phyloP scores from a whole-genome alignment of 2,329 filamentous ascomycete genomes.

The Aspergillus proliferans region DNA sequence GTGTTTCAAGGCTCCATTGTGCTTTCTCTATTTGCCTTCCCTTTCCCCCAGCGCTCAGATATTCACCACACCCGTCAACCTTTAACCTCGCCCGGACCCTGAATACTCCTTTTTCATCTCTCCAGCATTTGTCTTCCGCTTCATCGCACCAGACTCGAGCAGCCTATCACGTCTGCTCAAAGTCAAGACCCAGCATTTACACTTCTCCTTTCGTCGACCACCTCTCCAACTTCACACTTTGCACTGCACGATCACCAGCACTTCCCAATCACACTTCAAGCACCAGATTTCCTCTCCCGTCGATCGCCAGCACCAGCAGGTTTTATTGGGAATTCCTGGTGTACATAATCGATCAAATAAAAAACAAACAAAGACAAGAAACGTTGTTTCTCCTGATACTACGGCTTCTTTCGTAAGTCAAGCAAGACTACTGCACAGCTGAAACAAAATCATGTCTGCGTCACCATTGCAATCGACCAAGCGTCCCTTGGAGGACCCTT shows the following conservation, averaged over 20 bases:
- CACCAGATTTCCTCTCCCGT: conserved; percentile 35
- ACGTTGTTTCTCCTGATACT: conserved; percentile 38
- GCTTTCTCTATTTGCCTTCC: conserved; percentile 13
- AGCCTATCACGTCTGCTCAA: conserved; percentile 6
- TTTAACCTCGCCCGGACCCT: conserved; percentile 16
- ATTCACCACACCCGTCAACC: conserved; percentile 12
- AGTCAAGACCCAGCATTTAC: conserved; percentile 22
- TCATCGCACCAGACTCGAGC: conserved; percentile 17
- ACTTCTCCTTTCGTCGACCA: conserved; percentile 22
- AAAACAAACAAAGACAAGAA: conserved; percentile 52
- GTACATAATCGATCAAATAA: conserved; percentile 61
- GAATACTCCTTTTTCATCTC: conserved; percentile 16
- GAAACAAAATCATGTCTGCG: conserved; percentile 61
- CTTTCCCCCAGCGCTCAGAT: conserved; percentile 8
- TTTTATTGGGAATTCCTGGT: conserved; percentile 87
- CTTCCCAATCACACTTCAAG: conserved; percentile 24
- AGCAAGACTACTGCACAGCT: conserved; percentile 20
- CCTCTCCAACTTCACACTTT: conserved; percentile 32
- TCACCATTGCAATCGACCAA: conserved; percentile 58
- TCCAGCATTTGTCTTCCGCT: conserved; percentile 16
- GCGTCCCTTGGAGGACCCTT: conserved; percentile 93
- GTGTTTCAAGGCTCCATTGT: conserved; percentile 12
- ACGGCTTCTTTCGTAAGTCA: conserved; percentile 43
- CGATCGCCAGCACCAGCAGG: conserved; percentile 67
- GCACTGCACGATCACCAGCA: conserved; percentile 26